These are phyloP conservation scores for Trametes cinnabarina DNA, from an alignment of 768 basidiomycete species.

Conservation along the genomic window DNA sequence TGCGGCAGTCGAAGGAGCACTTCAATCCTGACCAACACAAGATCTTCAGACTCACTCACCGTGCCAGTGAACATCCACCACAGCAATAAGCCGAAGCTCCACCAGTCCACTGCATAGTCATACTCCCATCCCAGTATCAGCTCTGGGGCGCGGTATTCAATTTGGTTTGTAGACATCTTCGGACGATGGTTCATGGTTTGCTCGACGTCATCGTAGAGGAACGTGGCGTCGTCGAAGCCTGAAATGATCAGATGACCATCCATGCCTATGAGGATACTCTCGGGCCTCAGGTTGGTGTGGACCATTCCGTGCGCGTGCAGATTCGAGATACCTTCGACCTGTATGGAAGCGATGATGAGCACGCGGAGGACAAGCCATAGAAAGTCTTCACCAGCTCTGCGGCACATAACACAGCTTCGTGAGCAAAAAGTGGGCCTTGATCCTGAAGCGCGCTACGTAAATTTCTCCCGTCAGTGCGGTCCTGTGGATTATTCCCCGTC, in stretches of 20 bases:
- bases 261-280: conserved; percentile 41
- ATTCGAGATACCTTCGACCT: conserved; percentile 40
- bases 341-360: background rate
- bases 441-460: conserved; percentile 1
- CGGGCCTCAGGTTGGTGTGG: conserved; percentile 46
- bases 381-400: conserved; percentile 44
- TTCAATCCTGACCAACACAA: too few relatives aligned
- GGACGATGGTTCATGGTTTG: background rate
- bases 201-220: conserved; percentile 12
- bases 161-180: background rate
- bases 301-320: conserved; percentile 48
- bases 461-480: conserved; percentile 3
- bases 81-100: conserved; percentile 53
- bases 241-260: conserved; percentile 48
- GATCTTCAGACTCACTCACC: conserved; percentile 31
- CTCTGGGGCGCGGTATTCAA: conserved; percentile 49
- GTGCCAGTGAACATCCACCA: conserved; percentile 49
- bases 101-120: conserved; percentile 52
- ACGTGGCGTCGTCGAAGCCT: conserved; percentile 38
- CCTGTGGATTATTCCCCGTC: conserved; percentile 6
- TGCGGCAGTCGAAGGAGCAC: conserved; percentile 18
- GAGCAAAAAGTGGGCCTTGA: conserved; percentile 35
- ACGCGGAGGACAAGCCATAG: background rate
- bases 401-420: conserved; percentile 42
- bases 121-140: conserved; percentile 54